phyloP scores from a whole-genome alignment of 768 basidiomycete species.

The Clitopilus passeckerianus region DNA sequence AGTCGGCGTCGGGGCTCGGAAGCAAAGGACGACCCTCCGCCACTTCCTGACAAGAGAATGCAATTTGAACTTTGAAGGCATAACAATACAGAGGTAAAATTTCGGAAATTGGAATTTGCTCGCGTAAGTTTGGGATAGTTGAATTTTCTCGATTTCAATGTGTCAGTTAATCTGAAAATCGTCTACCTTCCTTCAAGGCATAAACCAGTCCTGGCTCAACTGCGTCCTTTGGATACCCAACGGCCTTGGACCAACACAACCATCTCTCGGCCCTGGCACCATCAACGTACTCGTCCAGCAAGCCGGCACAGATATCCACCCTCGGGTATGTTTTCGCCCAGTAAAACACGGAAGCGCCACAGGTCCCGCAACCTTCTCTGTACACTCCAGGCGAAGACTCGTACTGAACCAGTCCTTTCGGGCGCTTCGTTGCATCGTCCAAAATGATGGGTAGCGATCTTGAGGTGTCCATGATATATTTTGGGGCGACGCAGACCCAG shows the following conservation, averaged over 20 bases:
- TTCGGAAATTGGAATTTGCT: too few species aligned
- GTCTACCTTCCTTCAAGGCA: slow-evolving; percentile 5
- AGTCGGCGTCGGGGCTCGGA: too few species aligned
- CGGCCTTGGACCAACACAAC: slow-evolving; percentile 14
- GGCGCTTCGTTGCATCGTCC: slow-evolving; percentile 7
- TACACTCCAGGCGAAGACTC: slow-evolving; percentile 19
- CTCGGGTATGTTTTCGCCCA: slow-evolving; percentile 15
- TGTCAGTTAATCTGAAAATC: too few species aligned
- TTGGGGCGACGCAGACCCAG: slow-evolving; percentile 22
- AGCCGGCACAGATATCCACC: slow-evolving; percentile 16
- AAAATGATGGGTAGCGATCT: slow-evolving; percentile 11
- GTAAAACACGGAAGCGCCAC: slow-evolving; percentile 18
- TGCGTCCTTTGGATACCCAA: slow-evolving; percentile 14
- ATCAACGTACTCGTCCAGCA: slow-evolving; percentile 10
- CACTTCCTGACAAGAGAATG: too few species aligned
- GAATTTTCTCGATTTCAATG: too few species aligned
- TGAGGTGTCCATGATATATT: slow-evolving; percentile 16
- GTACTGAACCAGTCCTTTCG: slow-evolving; percentile 20
- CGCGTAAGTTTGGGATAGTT: too few species aligned
- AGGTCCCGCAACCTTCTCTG: slow-evolving; percentile 16
- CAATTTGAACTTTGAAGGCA: too few species aligned
- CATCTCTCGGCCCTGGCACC: slow-evolving; percentile 13
- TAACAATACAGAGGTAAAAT: too few species aligned
- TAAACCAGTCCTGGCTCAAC: slow-evolving; percentile 8
- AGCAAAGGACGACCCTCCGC: too few species aligned